These are phyloP conservation scores for Bremia lactucae DNA, from an alignment of 352 stramenopile genomes.

Conservation along the genomic window DNA sequence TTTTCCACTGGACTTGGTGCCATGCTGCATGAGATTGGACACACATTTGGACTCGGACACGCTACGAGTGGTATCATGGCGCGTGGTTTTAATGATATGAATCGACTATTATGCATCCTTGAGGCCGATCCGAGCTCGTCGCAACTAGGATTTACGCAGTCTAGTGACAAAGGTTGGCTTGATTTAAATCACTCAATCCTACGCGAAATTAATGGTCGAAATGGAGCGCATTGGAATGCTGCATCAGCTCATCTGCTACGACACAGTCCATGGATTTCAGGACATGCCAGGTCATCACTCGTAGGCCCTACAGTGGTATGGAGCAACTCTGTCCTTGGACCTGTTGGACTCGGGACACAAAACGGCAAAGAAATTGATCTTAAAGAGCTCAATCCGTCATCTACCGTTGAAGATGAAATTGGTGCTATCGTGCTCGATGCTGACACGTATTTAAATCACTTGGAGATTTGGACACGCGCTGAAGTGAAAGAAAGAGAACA, in stretches of 20 bases:
- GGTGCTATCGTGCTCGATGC: slow-evolving; percentile 33
- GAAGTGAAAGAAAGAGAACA: slow-evolving; percentile 26
- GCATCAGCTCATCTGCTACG: slow-evolving; percentile 38
- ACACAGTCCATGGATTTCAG: slow-evolving; percentile 47
- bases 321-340: slow-evolving; percentile 33
- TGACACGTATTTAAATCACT: slow-evolving; percentile 30
- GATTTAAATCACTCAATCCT: slow-evolving; percentile 31
- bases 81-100: slow-evolving; percentile 68
- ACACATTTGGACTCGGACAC: slow-evolving; percentile 54
- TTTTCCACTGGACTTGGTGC: slow-evolving; percentile 54
- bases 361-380: slow-evolving; percentile 29
- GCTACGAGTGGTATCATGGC: slow-evolving; percentile 50
- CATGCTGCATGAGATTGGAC: slow-evolving; percentile 54
- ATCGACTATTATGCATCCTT: slow-evolving; percentile 40
- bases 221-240: slow-evolving; percentile 47
- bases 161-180: slow-evolving; percentile 15
- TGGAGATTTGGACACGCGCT: slow-evolving; percentile 29
- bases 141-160: slow-evolving; percentile 6
- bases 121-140: slow-evolving; percentile 19
- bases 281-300: slow-evolving; percentile 18
- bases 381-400: slow-evolving; percentile 13
- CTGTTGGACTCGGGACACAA: slow-evolving; percentile 31
- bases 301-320: slow-evolving; percentile 29
- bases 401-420: slow-evolving; percentile 19
- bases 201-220: slow-evolving; percentile 18